phyloP scores from a whole-genome alignment of 768 basidiomycete species.

The Lactarius evosmus region DNA sequence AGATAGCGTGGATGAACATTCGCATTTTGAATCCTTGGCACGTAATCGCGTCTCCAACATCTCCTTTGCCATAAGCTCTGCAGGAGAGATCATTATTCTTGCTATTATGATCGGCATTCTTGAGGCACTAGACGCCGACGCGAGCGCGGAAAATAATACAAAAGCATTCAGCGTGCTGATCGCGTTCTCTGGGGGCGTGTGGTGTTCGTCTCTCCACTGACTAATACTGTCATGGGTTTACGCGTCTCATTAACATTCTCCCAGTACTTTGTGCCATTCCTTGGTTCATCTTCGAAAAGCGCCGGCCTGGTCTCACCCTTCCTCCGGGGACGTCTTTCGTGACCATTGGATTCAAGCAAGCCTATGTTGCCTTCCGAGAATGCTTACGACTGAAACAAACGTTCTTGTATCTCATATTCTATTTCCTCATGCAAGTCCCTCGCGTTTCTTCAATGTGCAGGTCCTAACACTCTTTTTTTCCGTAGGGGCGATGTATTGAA shows the following conservation, averaged over 20 bases:
- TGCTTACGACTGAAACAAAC: conserved; percentile 69
- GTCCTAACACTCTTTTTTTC: neutral
- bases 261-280: conserved; percentile 64
- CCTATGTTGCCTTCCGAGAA: conserved; percentile 57
- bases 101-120: conserved; percentile 74
- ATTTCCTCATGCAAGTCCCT: conserved; percentile 63
- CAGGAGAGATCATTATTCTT: conserved; percentile 67
- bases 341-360: conserved; percentile 68
- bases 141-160: conserved; percentile 68
- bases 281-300: conserved; percentile 70
- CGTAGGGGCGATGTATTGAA: conserved; percentile 71
- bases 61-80: conserved; percentile 65
- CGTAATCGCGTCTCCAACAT: conserved; percentile 75
- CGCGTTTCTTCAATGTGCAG: neutral
- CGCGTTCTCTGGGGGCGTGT: conserved; percentile 74
- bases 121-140: conserved; percentile 57
- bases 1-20: conserved; percentile 49
- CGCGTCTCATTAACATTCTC: neutral
- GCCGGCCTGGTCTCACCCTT: conserved; percentile 58
- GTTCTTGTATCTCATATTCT: conserved; percentile 69
- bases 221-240: neutral
- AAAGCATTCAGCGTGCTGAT: conserved; percentile 73
- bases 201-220: conserved; percentile 46
- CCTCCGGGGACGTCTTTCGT: conserved; percentile 53
- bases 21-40: conserved; percentile 54